Evolutionary conservation across 495 filamentous ascomycete species (phyloP), one percentile per base, ranked within the genome.

Genomic region (Tuber calosporum): DNA sequence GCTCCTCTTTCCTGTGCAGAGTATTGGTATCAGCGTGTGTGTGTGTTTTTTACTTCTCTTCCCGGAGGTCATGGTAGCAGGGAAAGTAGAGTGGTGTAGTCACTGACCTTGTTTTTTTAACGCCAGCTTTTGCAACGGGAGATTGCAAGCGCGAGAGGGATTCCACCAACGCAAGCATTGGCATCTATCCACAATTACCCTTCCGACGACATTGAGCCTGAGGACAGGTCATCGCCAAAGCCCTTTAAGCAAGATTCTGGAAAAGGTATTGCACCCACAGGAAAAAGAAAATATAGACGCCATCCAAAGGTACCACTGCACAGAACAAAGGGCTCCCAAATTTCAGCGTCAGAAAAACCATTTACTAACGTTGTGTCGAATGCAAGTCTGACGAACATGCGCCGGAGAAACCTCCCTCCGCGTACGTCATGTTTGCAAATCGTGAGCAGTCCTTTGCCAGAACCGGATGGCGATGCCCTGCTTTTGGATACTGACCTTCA

Each of bases 391-490:
- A 93, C 75, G 91, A 92, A 67, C 86, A 92, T 84, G 91, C 91
- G 4, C 91, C 91, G 22, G 90, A 92, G 79, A 84, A 91, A 38
- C 89, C 91, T 36, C 89, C 91, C 2, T 93, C 91, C 15, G 91
- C 91, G 45, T 93, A 93, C 82, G 91, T 93, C 36, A 88, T 93
- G 71, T 93, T 93, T 80, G 92, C 91, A 5, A 93, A 93, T 81
- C 90, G 90, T 92, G 83, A 82, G 89, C 85, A 48, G 2, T 45
- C 68, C 68, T 38, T 67, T 72, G 41, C 5, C 22, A 34, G 38
- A 73, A 15, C 68, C 41, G 6, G 48, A 20, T 68, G n/a, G 45
- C 17, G 11, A 69, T 75, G 26, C 22, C 43, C 15, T 26, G 20
- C 9, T 48, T 69, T 53, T 53, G 36, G 30, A 43, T 62, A 17